Base-by-base conservation (phyloP, 257 asterid genomes). In the Misopates orontium region DNA sequence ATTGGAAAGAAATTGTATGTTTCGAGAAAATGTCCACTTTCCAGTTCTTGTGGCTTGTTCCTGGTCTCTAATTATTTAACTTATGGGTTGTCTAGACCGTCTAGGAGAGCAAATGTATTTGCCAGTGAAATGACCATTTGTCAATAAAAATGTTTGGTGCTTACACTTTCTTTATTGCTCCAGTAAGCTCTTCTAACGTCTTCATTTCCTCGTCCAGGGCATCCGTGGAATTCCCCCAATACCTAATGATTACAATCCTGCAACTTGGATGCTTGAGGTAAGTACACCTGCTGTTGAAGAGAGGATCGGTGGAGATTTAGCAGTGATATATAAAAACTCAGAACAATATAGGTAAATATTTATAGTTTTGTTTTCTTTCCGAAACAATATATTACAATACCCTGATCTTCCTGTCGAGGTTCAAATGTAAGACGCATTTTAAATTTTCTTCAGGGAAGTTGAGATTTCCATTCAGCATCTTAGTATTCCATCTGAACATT, bases 201-300 rank as follows among this genome's bases (percentile, higher is more conserved):
- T 55, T 8, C n/a, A 21, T 42, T 68, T 62, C 15, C 6, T 64
- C 66, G 8, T 45, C 57, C 76, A 88, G 96, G 77, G 79, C 49
- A 77, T 83, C 32, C 70, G 64, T 45, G 95, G 94, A 73, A 81
- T 82, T 71, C 73, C 88, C 28, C 85, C 75, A 20, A 88, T 91
- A 62, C 67, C 84, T 52, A 78, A 72, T 67, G 91, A 88, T 65
- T 86, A 91, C 69, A 91, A 91, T 77, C 98, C 96, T 2, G 98
- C 98, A 21, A 91, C 95, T 64, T 91, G 96, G 98, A 88, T 91
- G 96, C 94, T 88, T 64, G 98, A 91, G 80, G 72, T 91, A 70
- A 88, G 82, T 75, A 83, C 94, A 11, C 78, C 85, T 36, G 82
- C 89, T 62, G 84, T 88, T 59, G 95, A 91, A 79, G 85, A 80